Evolutionary conservation across 208 protist genomes (phyloP).

Genomic region (Wallacemonas collosoma): DNA sequence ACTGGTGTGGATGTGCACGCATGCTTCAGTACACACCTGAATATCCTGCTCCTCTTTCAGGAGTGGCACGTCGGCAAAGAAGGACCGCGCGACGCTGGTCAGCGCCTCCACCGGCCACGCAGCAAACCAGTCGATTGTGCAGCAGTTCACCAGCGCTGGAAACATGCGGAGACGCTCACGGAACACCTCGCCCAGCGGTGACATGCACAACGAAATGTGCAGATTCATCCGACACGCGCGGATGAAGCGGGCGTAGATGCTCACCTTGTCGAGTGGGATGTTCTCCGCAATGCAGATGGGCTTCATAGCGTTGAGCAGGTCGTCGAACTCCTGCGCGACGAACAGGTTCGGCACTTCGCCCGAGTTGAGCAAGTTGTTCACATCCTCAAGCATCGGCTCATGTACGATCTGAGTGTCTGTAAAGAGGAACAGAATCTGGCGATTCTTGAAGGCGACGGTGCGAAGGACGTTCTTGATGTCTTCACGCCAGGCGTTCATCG

Average conservation of each 20-base stretch:
- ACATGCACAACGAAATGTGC: conserved; percentile 98
- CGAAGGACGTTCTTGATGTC: conserved; percentile 95
- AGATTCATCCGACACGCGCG: conserved; percentile 93
- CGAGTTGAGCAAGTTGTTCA: conserved; percentile 98
- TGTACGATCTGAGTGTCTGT: conserved; percentile 98
- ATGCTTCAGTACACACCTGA: conserved; percentile 88
- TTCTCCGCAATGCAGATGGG: conserved; percentile 92
- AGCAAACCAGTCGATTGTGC: conserved; percentile 99
- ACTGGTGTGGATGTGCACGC: conserved; percentile 94
- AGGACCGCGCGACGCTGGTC: conserved; percentile 90
- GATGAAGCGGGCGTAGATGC: conserved; percentile 95
- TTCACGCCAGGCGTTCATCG: conserved; percentile 95
- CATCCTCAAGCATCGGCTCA: conserved; percentile 98
- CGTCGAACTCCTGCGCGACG: conserved; percentile 92
- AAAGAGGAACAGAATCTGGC: conserved; percentile 98
- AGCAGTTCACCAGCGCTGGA: conserved; percentile 98
- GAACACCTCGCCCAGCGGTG: conserved; percentile 96
- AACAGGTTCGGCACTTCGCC: conserved; percentile 99
- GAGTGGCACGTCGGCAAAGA: conserved; percentile 68
- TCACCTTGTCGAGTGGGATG: conserved; percentile 93
- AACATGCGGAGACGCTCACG: conserved; percentile 97
- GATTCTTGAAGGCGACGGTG: conserved; percentile 92
- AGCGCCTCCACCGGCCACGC: conserved; percentile 97
- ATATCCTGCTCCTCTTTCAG: conserved; percentile 38
- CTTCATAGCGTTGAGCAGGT: conserved; percentile 94